Base-by-base conservation (phyloP, 495 filamentous ascomycete species). In the Lophiostoma macrostomum region DNA sequence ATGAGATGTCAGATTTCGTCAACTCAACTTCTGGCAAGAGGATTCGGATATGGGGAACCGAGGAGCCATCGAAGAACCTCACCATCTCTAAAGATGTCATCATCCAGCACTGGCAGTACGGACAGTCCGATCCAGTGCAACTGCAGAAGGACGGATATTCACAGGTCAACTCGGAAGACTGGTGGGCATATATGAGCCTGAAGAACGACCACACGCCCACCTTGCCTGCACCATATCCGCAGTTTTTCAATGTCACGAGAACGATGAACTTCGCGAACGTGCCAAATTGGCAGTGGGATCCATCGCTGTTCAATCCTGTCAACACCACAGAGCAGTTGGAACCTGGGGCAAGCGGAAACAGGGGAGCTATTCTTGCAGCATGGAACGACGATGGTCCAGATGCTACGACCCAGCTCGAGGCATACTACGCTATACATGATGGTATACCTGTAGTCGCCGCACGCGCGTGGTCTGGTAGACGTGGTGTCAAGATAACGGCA, bases 311-410 rank as follows among this genome's bases (percentile, higher is more conserved):
- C 38, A 78, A 79, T 41, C 67, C 70, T 0, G 68, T 73, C 10
- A 77, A 79, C 35, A 36, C 45, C 0, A 75, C 72, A 0, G 61
- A 72, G 47, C 71, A 74, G 40, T 27, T 71, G 5, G 55, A 60
- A 2, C 54, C 60, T 0, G 50, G 54, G 12, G 63, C 60, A 5
- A 64, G 63, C 8, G 60, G 63, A 1, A 74, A 76, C 7, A 73
- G 67, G 22, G 78, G 78, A 8, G 76, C 76, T 4, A 75, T 78
- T 4, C 58, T 80, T 32, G 78, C 77, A 0, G 75, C 76, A 1
- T 81, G 78, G 78, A 81, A 76, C 41, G 78, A 81, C 41, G 79
- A 76, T 34, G 78, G 78, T 0, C 74, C 77, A 0, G 76, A 80
- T 53, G 75, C 78, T 1, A 77, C 74, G 3, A 81, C 78, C 0